These are phyloP conservation scores for Usnea hakonensis DNA, from an alignment of 495 filamentous ascomycete genomes.

Conservation along the genomic window DNA sequence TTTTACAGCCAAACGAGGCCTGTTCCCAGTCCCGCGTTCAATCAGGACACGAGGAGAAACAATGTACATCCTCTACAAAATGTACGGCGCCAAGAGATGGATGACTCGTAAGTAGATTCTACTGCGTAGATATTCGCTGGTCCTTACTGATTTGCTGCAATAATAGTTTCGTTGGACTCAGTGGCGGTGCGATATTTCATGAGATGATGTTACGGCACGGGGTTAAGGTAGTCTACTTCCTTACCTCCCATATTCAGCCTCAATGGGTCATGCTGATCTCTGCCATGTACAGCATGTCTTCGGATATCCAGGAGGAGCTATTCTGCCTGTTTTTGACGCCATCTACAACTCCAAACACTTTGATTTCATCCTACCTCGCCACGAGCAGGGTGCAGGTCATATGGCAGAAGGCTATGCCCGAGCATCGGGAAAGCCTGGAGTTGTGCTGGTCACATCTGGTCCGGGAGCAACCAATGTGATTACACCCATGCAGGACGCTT, in stretches of 20 bases:
- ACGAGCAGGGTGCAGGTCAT: conserved; percentile 60
- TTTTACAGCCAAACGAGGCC: conserved; percentile 39
- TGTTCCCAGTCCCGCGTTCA: conserved; percentile 65
- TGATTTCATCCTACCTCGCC: conserved; percentile 52
- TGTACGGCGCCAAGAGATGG: conserved; percentile 55
- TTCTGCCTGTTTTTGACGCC: conserved; percentile 51
- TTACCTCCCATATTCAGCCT: conserved; percentile 9
- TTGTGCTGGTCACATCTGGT: conserved; percentile 56
- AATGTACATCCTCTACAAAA: conserved; percentile 65
- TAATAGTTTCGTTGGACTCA: conserved; percentile 81
- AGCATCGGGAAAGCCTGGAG: conserved; percentile 51
- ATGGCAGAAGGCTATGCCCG: conserved; percentile 58
- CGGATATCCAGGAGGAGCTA: conserved; percentile 35
- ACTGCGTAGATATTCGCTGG: not conserved
- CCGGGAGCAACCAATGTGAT: conserved; percentile 58
- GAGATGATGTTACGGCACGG: conserved; percentile 95
- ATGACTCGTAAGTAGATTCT: conserved; percentile 50
- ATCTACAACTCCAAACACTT: conserved; percentile 57
- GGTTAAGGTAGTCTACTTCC: conserved; percentile 88
- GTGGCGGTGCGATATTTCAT: conserved; percentile 94
- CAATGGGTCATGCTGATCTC: not conserved
- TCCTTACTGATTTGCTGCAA: not conserved
- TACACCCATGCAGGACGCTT: conserved; percentile 55
- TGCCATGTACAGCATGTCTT: conserved; percentile 11
- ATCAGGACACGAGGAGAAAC: conserved; percentile 51